Base-by-base conservation (phyloP, 495 filamentous ascomycete genomes). In the Entonaema liquescens region DNA sequence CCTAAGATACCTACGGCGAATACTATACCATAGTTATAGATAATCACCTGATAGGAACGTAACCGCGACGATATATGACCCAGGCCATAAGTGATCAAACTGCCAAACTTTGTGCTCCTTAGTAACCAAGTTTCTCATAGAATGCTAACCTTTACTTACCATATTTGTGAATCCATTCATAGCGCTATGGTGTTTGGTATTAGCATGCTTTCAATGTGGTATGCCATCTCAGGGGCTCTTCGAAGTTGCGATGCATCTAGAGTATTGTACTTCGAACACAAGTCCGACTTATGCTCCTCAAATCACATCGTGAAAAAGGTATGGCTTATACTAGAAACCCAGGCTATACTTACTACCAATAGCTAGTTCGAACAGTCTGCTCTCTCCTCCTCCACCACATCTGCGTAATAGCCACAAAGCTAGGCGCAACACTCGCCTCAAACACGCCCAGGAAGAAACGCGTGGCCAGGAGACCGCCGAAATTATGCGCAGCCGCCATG, bases 341-440 rank as follows among this genome's bases (percentile, higher is more conserved):
- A 17, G 26, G 0, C 5, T 5, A 17, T 53, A 70, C 71, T 70
- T 64, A 74, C 71, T 90, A 89, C 88, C 88, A 90, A 13, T 84
- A 82, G 28, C 85, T 84, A 36, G 85, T 83, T 31, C 87, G 75
- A 28, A 87, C 79, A 2, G 88, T 88, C 76, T 90, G 88, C 68
- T 90, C 88, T 15, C 79, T 75, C 38, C 88, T 82, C 62, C 85
- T 79, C 72, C 86, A 90, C 88, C 88, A 90, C 86, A 89, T 88
- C 68, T 88, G 86, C 1, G 86, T 86, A 5, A 89, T 81, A 1
- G 87, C 87, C 56, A 89, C 83, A 60, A 88, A 88, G 13, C 83
- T 83, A 1, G 88, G 87, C 2, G 87, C 87, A 65, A 73, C 52
- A 13, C 56, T 61, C 2, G 86, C 75, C 42, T 77, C 75, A 52